Percentiles rank a stretch among this genome's conserved stretches.
These are phyloP conservation scores for Trametes coccinea DNA, from an alignment of 768 basidiomycete genomes.

Conservation along the genomic window DNA sequence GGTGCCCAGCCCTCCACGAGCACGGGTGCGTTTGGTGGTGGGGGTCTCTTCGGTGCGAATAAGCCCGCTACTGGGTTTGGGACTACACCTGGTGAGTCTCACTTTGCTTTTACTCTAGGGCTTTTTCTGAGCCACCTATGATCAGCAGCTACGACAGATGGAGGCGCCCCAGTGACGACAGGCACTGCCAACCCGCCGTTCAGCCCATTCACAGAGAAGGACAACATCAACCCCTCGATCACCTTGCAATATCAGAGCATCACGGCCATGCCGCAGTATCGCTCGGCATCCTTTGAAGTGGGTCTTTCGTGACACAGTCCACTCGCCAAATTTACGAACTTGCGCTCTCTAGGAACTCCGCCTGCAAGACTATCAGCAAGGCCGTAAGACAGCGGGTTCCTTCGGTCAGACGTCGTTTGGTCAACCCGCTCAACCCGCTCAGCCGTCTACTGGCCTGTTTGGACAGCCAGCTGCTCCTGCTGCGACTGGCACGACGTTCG, in stretches of 20 bases:
- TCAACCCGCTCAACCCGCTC: slow-evolving; percentile 27
- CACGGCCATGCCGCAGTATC: slow-evolving; percentile 75
- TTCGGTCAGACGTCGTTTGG: slow-evolving; percentile 40
- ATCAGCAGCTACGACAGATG: slow-evolving; percentile 6
- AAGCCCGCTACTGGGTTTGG: slow-evolving; percentile 50
- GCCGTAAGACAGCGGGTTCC: slow-evolving; percentile 42
- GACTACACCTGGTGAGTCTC: slow-evolving; percentile 36
- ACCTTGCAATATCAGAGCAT: slow-evolving; percentile 81
- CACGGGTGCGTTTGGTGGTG: slow-evolving; percentile 33
- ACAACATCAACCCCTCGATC: slow-evolving; percentile 43
- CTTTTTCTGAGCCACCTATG: background rate
- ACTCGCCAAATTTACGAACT: background rate
- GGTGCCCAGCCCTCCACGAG: slow-evolving; percentile 33
- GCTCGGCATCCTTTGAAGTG: slow-evolving; percentile 64
- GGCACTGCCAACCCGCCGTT: slow-evolving; percentile 73
- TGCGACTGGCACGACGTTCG: slow-evolving; percentile 32
- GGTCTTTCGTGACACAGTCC: slow-evolving; percentile 21
- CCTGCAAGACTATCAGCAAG: slow-evolving; percentile 48
- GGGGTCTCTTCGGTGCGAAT: slow-evolving; percentile 60
- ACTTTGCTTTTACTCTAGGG: slow-evolving; percentile 33
- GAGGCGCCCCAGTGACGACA: slow-evolving; percentile 57
- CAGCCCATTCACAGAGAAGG: slow-evolving; percentile 62
- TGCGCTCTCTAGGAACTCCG: slow-evolving; percentile 42
- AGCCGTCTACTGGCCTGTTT: slow-evolving; percentile 29
- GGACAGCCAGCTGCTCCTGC: slow-evolving; percentile 35